These are phyloP conservation scores for Mimosa bimucronata DNA, from an alignment of 306 rosid genomes.

Conservation along the genomic window DNA sequence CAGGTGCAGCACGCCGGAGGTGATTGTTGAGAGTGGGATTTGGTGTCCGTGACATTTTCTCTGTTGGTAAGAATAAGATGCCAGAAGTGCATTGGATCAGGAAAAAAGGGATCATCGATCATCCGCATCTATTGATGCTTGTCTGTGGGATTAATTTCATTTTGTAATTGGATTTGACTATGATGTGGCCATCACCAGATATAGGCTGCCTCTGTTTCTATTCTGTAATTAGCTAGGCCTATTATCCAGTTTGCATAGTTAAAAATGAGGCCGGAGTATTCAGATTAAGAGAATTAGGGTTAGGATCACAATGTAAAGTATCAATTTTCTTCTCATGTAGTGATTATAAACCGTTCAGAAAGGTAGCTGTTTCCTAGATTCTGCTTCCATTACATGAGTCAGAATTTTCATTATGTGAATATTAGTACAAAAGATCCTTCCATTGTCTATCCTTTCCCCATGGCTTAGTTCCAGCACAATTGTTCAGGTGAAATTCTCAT, in stretches of 20 bases:
- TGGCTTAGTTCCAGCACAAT: not conserved
- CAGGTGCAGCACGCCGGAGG: constrained; percentile 68
- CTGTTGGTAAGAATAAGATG: constrained; percentile 30
- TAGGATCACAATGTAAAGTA: constrained; percentile 77
- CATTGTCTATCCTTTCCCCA: not conserved
- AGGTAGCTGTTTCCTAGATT: constrained; percentile 49
- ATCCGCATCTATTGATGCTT: constrained; percentile 30
- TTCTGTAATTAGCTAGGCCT: constrained; percentile 59
- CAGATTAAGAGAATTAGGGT: constrained; percentile 71
- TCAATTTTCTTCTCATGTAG: constrained; percentile 47
- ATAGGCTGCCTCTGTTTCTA: constrained; percentile 39
- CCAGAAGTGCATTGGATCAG: constrained; percentile 28
- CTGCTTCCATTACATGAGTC: constrained; percentile 32
- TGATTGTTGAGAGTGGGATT: constrained; percentile 45
- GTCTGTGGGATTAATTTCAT: constrained; percentile 37
- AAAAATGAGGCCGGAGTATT: constrained; percentile 52
- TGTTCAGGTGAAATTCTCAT: not conserved
- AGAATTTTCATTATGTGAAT: constrained; percentile 47
- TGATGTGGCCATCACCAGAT: constrained; percentile 43
- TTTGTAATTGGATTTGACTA: constrained; percentile 35
- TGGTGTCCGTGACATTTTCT: constrained; percentile 19
- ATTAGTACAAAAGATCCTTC: constrained; percentile 37
- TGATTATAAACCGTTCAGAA: constrained; percentile 49
- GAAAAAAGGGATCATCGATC: constrained; percentile 26
- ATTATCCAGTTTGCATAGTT: constrained; percentile 52